phyloP scores from a whole-genome alignment of 352 stramenopile species.

The Phytopythium sindhum region DNA sequence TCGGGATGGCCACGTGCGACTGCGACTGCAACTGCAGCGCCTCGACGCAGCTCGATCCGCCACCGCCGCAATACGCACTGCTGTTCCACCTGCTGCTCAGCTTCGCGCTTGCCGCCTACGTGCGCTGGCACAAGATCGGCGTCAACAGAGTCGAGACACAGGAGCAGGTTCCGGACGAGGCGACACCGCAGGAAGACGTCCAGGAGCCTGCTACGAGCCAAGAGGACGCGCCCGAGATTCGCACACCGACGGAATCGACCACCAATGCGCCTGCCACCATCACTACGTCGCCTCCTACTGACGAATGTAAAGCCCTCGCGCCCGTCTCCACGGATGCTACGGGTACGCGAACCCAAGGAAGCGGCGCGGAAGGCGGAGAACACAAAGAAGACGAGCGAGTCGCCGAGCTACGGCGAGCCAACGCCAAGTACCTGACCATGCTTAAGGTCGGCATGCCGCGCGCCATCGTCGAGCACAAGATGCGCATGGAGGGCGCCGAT shows the following conservation, averaged over 20 bases:
- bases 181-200: neutral
- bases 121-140: constrained; percentile 33
- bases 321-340: constrained; percentile 5
- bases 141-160: constrained; percentile 17
- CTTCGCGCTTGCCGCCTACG: constrained; percentile 38
- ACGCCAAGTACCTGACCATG: constrained; percentile 71
- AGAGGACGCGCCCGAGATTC: neutral
- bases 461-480: constrained; percentile 70
- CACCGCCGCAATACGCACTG: constrained; percentile 22
- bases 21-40: constrained; percentile 14
- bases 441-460: constrained; percentile 67
- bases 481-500: constrained; percentile 59
- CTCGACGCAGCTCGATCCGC: constrained; percentile 5
- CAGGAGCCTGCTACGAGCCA: neutral
- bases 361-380: neutral
- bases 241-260: constrained; percentile 1
- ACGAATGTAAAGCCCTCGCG: neutral
- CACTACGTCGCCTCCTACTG: neutral
- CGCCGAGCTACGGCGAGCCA: constrained; percentile 27
- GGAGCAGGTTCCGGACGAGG: constrained; percentile 14
- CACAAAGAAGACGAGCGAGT: constrained; percentile 21
- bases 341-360: neutral
- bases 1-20: neutral
- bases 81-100: constrained; percentile 35
- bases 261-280: neutral